Percentiles rank a stretch among this genome's conserved stretches.
These are phyloP conservation scores for Boletus sp. DNA, from an alignment of 768 basidiomycete species.

Conservation along the genomic window DNA sequence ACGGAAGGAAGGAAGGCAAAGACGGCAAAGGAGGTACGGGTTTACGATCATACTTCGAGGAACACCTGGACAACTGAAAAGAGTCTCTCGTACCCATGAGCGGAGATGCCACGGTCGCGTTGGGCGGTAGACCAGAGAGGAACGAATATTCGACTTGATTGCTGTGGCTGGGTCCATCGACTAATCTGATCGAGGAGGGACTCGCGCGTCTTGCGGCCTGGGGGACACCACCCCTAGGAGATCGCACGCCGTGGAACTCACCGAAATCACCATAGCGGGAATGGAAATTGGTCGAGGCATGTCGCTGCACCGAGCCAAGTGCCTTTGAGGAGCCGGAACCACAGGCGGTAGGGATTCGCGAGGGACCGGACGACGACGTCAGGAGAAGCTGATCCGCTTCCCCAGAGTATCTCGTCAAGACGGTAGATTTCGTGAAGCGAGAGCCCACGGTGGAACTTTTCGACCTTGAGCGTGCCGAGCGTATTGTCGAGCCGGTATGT, in stretches of 20 bases:
- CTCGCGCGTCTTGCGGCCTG: slow-evolving; percentile 9
- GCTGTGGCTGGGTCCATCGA: slow-evolving; percentile 14
- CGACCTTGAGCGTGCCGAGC: slow-evolving; percentile 4
- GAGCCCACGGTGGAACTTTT: slow-evolving; percentile 3
- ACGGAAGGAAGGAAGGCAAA: slow-evolving; percentile 17
- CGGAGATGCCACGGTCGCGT: slow-evolving; percentile 17
- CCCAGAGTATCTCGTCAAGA: slow-evolving; percentile 5
- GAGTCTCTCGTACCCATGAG: slow-evolving; percentile 28
- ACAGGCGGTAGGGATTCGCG: not conserved
- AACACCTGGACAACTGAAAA: slow-evolving; percentile 24
- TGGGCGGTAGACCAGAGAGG: slow-evolving; percentile 23
- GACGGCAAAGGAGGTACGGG: slow-evolving; percentile 22
- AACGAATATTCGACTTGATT: slow-evolving; percentile 22
- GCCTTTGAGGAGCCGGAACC: not conserved
- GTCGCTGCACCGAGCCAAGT: not conserved
- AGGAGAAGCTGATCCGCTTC: slow-evolving; percentile 1
- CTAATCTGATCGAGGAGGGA: slow-evolving; percentile 26
- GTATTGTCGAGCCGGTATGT: slow-evolving; percentile 5
- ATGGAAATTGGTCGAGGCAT: not conserved
- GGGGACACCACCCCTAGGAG: not conserved
- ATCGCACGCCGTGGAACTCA: not conserved
- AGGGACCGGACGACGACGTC: not conserved
- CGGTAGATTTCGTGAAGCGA: slow-evolving; percentile 8
- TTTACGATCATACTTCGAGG: slow-evolving; percentile 12
- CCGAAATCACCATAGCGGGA: slow-evolving; percentile 4